Conservation (phyloP, 2,329 filamentous ascomycete genomes). For the Endothia cerciana region DNA sequence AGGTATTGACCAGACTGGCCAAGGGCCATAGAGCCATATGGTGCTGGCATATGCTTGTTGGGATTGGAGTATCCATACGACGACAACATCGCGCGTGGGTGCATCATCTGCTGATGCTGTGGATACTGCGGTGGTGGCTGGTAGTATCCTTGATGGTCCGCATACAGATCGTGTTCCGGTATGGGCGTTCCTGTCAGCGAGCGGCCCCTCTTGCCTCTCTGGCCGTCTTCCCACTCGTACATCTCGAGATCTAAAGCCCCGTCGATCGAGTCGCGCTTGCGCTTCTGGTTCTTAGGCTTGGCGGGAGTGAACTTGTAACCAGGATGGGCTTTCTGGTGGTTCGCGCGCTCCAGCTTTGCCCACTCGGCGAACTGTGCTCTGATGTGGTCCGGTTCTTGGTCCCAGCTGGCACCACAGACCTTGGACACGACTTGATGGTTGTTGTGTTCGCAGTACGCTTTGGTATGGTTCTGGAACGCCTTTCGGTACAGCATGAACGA, state of each 20-base stretch:
- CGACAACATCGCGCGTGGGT: slow-evolving; percentile 35
- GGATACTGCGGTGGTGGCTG: slow-evolving; percentile 27
- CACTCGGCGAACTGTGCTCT: slow-evolving; percentile 77
- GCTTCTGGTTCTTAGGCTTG: slow-evolving; percentile 58
- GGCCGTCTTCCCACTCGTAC: slow-evolving; percentile 46
- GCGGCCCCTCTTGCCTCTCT: slow-evolving; percentile 37
- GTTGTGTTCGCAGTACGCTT: slow-evolving; percentile 78
- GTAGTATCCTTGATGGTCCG: slow-evolving; percentile 31
- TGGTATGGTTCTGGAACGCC: slow-evolving; percentile 85
- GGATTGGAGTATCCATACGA: slow-evolving; percentile 42
- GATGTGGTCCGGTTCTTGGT: slow-evolving; percentile 73
- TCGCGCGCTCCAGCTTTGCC: slow-evolving; percentile 79
- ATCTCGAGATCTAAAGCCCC: slow-evolving; percentile 49
- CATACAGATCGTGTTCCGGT: slow-evolving; percentile 38
- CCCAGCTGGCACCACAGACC: slow-evolving; percentile 87
- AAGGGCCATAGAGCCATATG: slow-evolving; percentile 39
- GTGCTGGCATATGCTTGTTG: slow-evolving; percentile 42
- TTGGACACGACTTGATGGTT: slow-evolving; percentile 93
- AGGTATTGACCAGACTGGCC: slow-evolving; percentile 24
- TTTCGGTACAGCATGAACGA: slow-evolving; percentile 98
- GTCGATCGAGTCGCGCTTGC: slow-evolving; percentile 39
- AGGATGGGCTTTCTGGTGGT: slow-evolving; percentile 84
- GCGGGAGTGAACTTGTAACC: slow-evolving; percentile 93
- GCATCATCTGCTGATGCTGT: slow-evolving; percentile 30
- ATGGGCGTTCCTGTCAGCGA: slow-evolving; percentile 38